These are phyloP conservation scores for Candida saitoana DNA, from an alignment of 805 yeast genomes.

Conservation along the genomic window DNA sequence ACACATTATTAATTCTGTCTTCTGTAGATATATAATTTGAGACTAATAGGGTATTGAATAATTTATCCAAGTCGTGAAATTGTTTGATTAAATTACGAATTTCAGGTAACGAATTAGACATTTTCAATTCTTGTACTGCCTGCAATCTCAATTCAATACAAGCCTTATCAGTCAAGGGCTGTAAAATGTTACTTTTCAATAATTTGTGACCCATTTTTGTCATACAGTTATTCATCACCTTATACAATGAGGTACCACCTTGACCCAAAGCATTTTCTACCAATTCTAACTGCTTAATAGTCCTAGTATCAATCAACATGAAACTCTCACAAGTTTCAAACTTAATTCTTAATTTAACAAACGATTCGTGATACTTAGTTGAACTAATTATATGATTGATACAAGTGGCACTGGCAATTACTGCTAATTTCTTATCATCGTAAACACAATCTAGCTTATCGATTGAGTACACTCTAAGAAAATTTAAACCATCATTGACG, in stretches of 20 bases:
- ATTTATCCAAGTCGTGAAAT: conserved; percentile 8
- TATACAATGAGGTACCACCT: conserved; percentile 28
- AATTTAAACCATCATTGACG: conserved; percentile 4
- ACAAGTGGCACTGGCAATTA: conserved; percentile 8
- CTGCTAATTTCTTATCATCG: conserved; percentile 7
- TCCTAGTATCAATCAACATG: conserved; percentile 39
- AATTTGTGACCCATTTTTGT: conserved; percentile 47
- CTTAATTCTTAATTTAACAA: conserved; percentile 27
- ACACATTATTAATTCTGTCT: conserved; percentile 38
- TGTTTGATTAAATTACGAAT: conserved; percentile 8
- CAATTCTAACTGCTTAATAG: conserved; percentile 37
- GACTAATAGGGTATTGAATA: conserved; percentile 25
- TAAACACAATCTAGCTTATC: conserved; percentile 1
- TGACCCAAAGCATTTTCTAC: conserved; percentile 24
- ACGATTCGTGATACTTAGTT: background rate
- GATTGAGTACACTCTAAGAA: conserved; percentile 1
- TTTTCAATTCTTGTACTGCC: conserved; percentile 32
- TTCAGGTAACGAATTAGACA: conserved; percentile 9
- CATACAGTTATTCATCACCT: conserved; percentile 31
- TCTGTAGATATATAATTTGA: conserved; percentile 15
- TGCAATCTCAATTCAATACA: conserved; percentile 33
- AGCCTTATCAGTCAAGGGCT: conserved; percentile 39
- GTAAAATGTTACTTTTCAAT: conserved; percentile 40
- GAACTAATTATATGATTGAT: conserved; percentile 6
- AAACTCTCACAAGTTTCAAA: conserved; percentile 36